Evolutionary conservation across 1,139 yeast genomes (phyloP).

Genomic region (Pichia sp.): DNA sequence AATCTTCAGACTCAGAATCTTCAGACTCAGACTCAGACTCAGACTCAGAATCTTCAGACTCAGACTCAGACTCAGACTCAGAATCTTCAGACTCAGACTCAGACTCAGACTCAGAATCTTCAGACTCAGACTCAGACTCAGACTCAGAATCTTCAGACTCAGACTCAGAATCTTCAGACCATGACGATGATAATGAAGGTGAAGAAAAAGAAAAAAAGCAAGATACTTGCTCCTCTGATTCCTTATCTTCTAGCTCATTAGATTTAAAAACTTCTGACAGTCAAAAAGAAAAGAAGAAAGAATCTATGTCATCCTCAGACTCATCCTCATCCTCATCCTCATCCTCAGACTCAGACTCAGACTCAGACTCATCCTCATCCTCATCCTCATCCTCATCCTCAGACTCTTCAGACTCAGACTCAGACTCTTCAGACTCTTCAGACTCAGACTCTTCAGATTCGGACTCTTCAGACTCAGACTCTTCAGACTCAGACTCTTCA

Average conservation of each 20-base stretch:
- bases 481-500: conserved; percentile 13
- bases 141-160: conserved; percentile 13
- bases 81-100: conserved; percentile 16
- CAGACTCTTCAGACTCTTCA: background rate
- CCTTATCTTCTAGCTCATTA: conserved; percentile 3
- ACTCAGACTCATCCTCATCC: conserved; percentile 17
- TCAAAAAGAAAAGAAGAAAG: background rate
- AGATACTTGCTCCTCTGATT: conserved; percentile 7
- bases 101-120: conserved; percentile 13
- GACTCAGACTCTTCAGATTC: conserved; percentile 18
- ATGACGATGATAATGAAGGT: no score
- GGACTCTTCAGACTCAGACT: conserved; percentile 14
- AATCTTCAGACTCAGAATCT: conserved; percentile 17
- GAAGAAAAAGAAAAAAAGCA: no score
- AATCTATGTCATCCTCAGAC: conserved; percentile 14
- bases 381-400: conserved; percentile 17
- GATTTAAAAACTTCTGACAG: no score
- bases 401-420: conserved; percentile 12
- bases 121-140: conserved; percentile 12
- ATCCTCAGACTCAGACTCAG: conserved; percentile 17
- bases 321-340: conserved; percentile 17
- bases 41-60: background rate
- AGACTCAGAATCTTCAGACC: conserved; percentile 10
- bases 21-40: conserved; percentile 19
- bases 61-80: conserved; percentile 9